A percentile compares a stretch with the other conserved stretches of the same genome.
These are phyloP conservation scores for Whalleya microplaca DNA, from an alignment of 2,329 filamentous ascomycete genomes.

Conservation along the genomic window DNA sequence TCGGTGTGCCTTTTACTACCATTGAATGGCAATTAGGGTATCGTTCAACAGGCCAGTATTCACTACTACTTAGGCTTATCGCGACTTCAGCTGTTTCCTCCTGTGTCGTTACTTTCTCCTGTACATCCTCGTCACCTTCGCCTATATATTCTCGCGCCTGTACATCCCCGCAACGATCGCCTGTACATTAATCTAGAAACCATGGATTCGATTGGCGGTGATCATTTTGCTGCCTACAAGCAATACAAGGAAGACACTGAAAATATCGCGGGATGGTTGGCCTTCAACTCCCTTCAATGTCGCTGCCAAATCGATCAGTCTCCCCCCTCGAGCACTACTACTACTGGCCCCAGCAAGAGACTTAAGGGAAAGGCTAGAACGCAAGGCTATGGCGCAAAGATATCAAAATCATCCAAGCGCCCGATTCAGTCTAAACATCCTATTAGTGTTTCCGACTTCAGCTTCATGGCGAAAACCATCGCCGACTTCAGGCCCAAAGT, in stretches of 20 bases:
- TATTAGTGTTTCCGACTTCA: constrained; percentile 1
- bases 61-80: too few relatives aligned
- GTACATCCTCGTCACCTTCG: too few relatives aligned
- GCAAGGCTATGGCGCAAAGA: neutral
- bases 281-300: neutral
- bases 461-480: constrained; percentile 2
- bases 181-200: neutral
- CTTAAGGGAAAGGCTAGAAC: constrained; percentile 3
- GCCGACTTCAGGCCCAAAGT: constrained; percentile 2
- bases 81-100: too few relatives aligned
- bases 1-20: too few relatives aligned
- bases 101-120: too few relatives aligned
- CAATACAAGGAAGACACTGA: constrained; percentile 9
- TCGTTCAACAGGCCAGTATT: too few relatives aligned
- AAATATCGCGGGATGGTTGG: constrained; percentile 3
- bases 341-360: neutral
- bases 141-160: too few relatives aligned
- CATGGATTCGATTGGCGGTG: constrained; percentile 1
- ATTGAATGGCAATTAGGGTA: too few relatives aligned
- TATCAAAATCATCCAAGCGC: neutral
- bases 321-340: neutral
- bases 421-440: neutral
- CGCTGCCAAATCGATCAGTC: neutral
- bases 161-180: too few relatives aligned
- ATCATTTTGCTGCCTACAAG: constrained; percentile 14